Conservation (phyloP, 2,329 filamentous ascomycete genomes). For the Plectosphaerella sp. region DNA sequence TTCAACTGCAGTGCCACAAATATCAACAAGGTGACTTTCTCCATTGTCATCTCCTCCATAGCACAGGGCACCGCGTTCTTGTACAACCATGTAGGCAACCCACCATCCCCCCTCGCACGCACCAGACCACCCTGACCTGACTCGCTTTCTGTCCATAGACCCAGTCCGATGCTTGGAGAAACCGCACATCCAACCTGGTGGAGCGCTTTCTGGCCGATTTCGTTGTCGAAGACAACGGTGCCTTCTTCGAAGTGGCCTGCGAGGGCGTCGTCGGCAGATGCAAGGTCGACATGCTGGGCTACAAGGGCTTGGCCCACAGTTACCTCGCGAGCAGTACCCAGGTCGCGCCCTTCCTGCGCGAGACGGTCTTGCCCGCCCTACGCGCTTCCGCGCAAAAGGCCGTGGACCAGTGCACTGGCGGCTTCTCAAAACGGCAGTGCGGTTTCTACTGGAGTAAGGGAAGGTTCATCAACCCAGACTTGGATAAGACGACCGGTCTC, state of each 20-base stretch:
- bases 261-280: conserved; percentile 43
- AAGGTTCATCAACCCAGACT: conserved; percentile 23
- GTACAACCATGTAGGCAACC: conserved; percentile 43
- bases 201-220: conserved; percentile 35
- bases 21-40: conserved; percentile 49
- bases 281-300: conserved; percentile 53
- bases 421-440: conserved; percentile 37
- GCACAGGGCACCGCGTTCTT: conserved; percentile 52
- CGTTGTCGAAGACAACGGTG: conserved; percentile 37
- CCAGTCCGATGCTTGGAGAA: conserved; percentile 14
- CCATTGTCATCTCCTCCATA: conserved; percentile 49
- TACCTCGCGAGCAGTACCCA: conserved; percentile 46
- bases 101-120: not conserved
- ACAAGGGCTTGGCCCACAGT: conserved; percentile 51
- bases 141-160: conserved; percentile 15
- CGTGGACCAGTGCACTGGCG: conserved; percentile 42
- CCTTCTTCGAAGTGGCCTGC: conserved; percentile 61
- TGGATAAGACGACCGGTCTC: conserved; percentile 36
- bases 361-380: conserved; percentile 39
- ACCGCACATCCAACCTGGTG: conserved; percentile 35
- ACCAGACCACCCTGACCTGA: conserved; percentile 25
- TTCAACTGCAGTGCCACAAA: conserved; percentile 41
- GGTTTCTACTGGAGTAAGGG: conserved; percentile 41
- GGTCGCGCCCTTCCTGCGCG: conserved; percentile 42
- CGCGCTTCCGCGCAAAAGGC: conserved; percentile 43